Evolutionary conservation across 306 rosid genomes (phyloP), one percentile per base, ranked within the genome.

Genomic region (Gastrolobium bilobum): DNA sequence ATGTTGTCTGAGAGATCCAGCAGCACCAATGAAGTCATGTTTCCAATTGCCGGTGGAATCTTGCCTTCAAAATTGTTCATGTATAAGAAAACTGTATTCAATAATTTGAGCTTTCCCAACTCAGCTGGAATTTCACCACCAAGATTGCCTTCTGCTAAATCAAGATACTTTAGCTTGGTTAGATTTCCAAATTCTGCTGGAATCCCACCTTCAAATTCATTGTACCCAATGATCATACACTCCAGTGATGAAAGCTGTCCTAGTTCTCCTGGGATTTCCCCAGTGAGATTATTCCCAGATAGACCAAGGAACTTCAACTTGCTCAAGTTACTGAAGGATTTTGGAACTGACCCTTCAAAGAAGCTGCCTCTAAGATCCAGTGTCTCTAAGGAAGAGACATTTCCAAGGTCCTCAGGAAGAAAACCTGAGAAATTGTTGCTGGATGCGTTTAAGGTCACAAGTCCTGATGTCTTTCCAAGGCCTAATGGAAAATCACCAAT

Each of bases 321-420:
- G 71, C 73, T 85, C 87, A 92, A 73, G 51, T 83, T 85, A 62
- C 78, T 59, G 33, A 88, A 79, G 6, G 92, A 75, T 79, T 79
- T 85, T 0, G 98, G 98, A 85, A 95, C 68, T 13, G 87, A 59
- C 13, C 98, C 99, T 84, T 79, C 84, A 54, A 91, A 87, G 85
- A 92, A 90, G 77, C 95, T 91, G 20, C 99, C 99, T 81, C 98
- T 86, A 38, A 95, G 90, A 87, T 95, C 99, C 68, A 92, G 78
- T 29, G 31, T 87, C 86, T 92, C 96, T 60, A 95, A 74, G 57
- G 76, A 77, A 69, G 94, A 87, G 37, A 89, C 86, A 86, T 90
- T 95, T 51, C 94, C 98, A 48, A 92, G 85, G 71, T 92, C 97
- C 79, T 84, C 90, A 1, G 97, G 99, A 65, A 91, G 70, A 59